These are phyloP conservation scores for Typha latifolia DNA, from an alignment of 176 grass and related monocot species.

Conservation along the genomic window DNA sequence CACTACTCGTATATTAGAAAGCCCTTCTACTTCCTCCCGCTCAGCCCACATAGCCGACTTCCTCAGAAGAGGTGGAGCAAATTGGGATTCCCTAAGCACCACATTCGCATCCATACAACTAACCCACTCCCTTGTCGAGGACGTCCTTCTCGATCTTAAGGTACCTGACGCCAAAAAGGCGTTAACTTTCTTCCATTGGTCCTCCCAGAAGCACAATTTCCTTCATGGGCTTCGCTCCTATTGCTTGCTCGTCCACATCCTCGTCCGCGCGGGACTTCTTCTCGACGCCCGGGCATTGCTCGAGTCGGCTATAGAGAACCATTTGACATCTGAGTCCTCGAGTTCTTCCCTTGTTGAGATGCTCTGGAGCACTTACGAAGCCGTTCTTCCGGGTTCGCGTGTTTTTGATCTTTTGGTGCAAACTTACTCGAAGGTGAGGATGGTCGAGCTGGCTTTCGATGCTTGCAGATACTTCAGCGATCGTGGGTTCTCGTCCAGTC, in stretches of 20 bases:
- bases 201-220: constrained; percentile 10
- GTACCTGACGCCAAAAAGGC: constrained; percentile 55
- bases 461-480: constrained; percentile 47
- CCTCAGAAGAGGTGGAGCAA: constrained; percentile 26
- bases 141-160: constrained; percentile 47
- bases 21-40: not conserved
- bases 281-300: constrained; percentile 38
- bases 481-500: constrained; percentile 36
- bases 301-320: constrained; percentile 38
- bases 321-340: not conserved
- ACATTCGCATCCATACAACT: constrained; percentile 26
- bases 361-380: constrained; percentile 52
- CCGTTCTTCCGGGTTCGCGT: constrained; percentile 33
- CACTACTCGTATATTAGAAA: not conserved
- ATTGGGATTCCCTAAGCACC: constrained; percentile 51
- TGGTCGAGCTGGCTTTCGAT: constrained; percentile 46
- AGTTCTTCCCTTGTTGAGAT: constrained; percentile 22
- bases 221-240: constrained; percentile 41
- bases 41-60: constrained; percentile 33
- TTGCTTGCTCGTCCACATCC: constrained; percentile 65
- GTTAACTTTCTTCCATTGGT: constrained; percentile 72
- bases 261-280: constrained; percentile 51
- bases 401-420: constrained; percentile 81
- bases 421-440: constrained; percentile 42
- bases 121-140: constrained; percentile 24